Percentiles rank a stretch among this genome's conserved stretches.
These are phyloP conservation scores for Emiliania huxleyi DNA, from an alignment of 78 protist genomes.

Conservation along the genomic window DNA sequence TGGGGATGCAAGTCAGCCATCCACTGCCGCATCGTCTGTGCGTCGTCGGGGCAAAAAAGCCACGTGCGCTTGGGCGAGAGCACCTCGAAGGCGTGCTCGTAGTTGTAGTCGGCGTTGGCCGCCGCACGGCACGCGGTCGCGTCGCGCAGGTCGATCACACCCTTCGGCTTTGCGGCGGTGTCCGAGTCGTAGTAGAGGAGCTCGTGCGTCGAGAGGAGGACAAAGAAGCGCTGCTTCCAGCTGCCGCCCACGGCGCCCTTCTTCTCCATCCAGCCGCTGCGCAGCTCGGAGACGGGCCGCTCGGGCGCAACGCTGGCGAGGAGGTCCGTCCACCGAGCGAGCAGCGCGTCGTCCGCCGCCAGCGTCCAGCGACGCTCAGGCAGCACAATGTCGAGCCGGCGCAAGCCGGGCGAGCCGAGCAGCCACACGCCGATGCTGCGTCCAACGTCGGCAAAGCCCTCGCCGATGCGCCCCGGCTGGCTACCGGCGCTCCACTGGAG, in stretches of 20 bases:
- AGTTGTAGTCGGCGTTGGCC: background rate
- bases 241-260: background rate
- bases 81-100: conserved; percentile 1
- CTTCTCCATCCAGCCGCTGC: conserved; percentile 18
- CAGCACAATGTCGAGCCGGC: background rate
- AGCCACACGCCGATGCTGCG: background rate
- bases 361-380: background rate
- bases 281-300: background rate
- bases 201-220: conserved; percentile 9
- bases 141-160: background rate
- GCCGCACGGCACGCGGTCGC: background rate
- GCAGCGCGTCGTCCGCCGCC: background rate
- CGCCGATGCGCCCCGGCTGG: background rate
- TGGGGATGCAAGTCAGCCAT: background rate
- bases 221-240: background rate
- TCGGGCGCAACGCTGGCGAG: background rate
- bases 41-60: background rate
- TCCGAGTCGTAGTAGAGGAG: background rate
- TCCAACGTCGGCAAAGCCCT: background rate
- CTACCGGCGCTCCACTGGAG: background rate
- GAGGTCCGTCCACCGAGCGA: background rate
- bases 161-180: background rate
- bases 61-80: conserved; percentile 1
- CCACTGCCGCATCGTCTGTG: background rate
- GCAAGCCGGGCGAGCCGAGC: background rate